phyloP scores from a whole-genome alignment of 805 yeast species.

The Phaffomyces thermotolerans region DNA sequence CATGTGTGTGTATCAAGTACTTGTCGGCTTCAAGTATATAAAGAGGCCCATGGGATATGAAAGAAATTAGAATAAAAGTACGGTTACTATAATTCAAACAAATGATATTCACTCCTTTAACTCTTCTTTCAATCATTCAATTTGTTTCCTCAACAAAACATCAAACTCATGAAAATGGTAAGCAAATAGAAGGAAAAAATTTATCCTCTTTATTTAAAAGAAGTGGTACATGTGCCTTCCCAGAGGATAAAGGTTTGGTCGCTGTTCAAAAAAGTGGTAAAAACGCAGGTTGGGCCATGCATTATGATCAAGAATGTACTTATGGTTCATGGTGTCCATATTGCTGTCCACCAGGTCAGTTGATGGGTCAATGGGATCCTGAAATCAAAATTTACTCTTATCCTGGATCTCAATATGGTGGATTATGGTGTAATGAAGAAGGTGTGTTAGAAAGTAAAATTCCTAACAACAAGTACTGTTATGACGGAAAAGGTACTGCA shows the following conservation, averaged over 20 bases:
- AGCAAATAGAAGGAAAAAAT: slow-evolving; percentile 22
- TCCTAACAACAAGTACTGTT: slow-evolving; percentile 54
- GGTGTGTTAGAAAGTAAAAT: slow-evolving; percentile 63
- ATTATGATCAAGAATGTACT: slow-evolving; percentile 63
- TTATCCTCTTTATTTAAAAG: slow-evolving; percentile 23
- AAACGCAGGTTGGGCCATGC: slow-evolving; percentile 86
- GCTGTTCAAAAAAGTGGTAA: slow-evolving; percentile 48
- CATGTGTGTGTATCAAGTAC: too few relatives aligned
- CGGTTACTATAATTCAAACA: too few relatives aligned
- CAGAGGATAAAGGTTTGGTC: slow-evolving; percentile 60
- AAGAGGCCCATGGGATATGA: too few relatives aligned
- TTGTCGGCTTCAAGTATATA: too few relatives aligned
- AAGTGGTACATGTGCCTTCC: slow-evolving; percentile 56
- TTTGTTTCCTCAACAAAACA: not conserved
- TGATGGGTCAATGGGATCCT: slow-evolving; percentile 88
- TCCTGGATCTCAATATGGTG: slow-evolving; percentile 79
- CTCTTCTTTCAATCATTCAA: not conserved
- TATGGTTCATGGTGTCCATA: slow-evolving; percentile 84
- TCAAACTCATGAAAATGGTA: slow-evolving; percentile 7
- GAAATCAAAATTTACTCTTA: slow-evolving; percentile 61
- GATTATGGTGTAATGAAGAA: slow-evolving; percentile 64
- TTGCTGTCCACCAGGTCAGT: slow-evolving; percentile 84
- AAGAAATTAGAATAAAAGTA: too few relatives aligned
- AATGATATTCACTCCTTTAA: not conserved
- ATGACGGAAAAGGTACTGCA: slow-evolving; percentile 74